These are phyloP conservation scores for Pinus taeda DNA, from an alignment of 75 land plant genomes.

Conservation along the genomic window DNA sequence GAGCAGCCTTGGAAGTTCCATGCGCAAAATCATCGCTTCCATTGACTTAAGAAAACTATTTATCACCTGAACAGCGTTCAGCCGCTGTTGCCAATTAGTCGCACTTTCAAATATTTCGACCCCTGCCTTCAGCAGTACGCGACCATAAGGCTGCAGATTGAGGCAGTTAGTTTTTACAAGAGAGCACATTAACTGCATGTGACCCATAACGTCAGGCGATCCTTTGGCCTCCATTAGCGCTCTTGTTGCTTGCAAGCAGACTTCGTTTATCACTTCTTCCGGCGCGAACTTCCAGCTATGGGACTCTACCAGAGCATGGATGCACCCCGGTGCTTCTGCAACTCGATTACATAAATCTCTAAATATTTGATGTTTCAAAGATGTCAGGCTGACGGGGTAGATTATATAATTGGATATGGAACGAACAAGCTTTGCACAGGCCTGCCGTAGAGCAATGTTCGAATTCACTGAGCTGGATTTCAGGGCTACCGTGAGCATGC, in stretches of 20 bases:
- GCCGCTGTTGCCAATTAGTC: not conserved
- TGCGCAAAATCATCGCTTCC: too few species aligned
- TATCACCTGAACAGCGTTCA: not conserved
- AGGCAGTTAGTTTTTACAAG: not conserved
- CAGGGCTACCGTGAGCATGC: not conserved
- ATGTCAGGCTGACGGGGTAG: not conserved
- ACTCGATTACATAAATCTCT: not conserved
- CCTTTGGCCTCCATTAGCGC: not conserved
- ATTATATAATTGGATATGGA: slow-evolving; percentile 1
- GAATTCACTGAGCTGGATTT: not conserved
- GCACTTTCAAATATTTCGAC: not conserved
- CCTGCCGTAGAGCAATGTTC: not conserved
- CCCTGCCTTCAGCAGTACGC: not conserved
- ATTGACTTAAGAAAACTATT: not conserved
- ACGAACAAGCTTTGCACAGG: not conserved
- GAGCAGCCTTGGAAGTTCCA: not conserved
- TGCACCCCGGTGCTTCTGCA: not conserved
- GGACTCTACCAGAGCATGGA: slow-evolving; percentile 1
- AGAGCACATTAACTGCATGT: not conserved
- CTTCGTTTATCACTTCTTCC: not conserved
- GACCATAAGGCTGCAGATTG: not conserved
- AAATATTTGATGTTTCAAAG: not conserved
- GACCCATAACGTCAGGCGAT: not conserved
- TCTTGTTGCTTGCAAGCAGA: not conserved
- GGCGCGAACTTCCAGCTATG: not conserved